Conservation (phyloP, 192 early-diverging fungal genomes). For the Endogone sp. region DNA sequence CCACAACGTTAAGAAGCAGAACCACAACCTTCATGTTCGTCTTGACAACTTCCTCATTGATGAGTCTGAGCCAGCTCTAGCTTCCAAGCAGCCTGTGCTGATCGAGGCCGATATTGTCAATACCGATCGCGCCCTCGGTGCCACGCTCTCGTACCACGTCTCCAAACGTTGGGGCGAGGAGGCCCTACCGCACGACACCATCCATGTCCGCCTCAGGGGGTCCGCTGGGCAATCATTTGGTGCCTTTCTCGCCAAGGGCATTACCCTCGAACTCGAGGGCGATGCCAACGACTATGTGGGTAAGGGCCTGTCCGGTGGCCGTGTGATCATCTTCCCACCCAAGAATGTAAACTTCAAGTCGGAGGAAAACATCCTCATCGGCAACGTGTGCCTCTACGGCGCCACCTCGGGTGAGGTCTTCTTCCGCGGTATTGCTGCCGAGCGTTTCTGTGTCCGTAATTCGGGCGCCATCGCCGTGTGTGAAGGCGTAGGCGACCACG, state of each 20-base stretch:
- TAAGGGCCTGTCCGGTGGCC: conserved; percentile 95
- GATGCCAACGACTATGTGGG: conserved; percentile 99
- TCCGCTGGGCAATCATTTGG: conserved; percentile 97
- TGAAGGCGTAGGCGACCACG: conserved; percentile 98
- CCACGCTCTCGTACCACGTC: conserved; percentile 89
- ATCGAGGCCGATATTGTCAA: conserved; percentile 74
- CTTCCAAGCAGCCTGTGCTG: conserved; percentile 47
- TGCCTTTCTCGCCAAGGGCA: conserved; percentile 88
- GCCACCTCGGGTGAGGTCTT: conserved; percentile 90
- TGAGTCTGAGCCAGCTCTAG: conserved; percentile 70
- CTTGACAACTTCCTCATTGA: conserved; percentile 88
- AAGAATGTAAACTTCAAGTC: conserved; percentile 72
- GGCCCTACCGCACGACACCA: conserved; percentile 84
- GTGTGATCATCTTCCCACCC: conserved; percentile 86
- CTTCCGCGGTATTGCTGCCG: conserved; percentile 91
- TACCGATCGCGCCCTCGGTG: conserved; percentile 93
- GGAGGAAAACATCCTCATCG: conserved; percentile 89
- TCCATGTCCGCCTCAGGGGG: conserved; percentile 81
- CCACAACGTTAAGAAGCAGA: conserved; percentile 76
- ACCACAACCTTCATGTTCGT: conserved; percentile 83
- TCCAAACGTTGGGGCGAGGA: conserved; percentile 71
- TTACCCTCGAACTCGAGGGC: conserved; percentile 91
- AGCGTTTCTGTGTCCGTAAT: conserved; percentile 97
- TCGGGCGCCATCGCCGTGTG: conserved; percentile 95
- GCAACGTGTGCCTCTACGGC: conserved; percentile 97